Evolutionary conservation across 805 yeast genomes (phyloP).

Genomic region (Sungouiozyma ichnusensis): DNA sequence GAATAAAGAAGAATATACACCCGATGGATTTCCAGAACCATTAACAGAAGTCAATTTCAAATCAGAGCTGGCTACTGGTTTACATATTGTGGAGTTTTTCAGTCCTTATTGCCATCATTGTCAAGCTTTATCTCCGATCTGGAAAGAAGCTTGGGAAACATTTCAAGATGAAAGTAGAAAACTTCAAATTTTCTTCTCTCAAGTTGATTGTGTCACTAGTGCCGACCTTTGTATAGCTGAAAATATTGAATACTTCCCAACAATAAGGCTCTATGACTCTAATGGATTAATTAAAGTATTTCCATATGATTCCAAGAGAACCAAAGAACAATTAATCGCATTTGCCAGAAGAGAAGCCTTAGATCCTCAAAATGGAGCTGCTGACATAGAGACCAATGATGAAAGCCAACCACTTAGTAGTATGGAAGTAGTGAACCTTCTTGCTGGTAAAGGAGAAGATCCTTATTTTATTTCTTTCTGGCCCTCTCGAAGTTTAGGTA

Average conservation of each 20-base stretch:
- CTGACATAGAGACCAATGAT: constrained; percentile 14
- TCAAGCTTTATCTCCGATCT: constrained; percentile 62
- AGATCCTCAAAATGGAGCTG: constrained; percentile 29
- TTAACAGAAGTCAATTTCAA: constrained; percentile 45
- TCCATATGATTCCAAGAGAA: constrained; percentile 39
- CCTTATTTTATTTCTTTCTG: constrained; percentile 57
- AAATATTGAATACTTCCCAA: constrained; percentile 57
- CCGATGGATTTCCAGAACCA: constrained; percentile 35
- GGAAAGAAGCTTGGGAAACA: constrained; percentile 56
- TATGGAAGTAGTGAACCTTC: constrained; percentile 35
- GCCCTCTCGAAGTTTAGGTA: constrained; percentile 41
- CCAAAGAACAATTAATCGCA: constrained; percentile 37
- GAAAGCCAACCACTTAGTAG: constrained; percentile 33
- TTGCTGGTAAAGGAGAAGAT: constrained; percentile 39
- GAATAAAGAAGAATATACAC: constrained; percentile 1
- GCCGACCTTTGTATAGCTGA: constrained; percentile 78
- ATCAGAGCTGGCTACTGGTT: constrained; percentile 36
- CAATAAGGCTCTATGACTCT: constrained; percentile 59
- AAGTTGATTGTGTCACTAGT: constrained; percentile 75
- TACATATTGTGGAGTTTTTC: constrained; percentile 75
- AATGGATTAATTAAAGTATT: constrained; percentile 36
- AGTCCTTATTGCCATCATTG: constrained; percentile 91
- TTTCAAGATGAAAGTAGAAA: constrained; percentile 37
- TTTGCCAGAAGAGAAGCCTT: constrained; percentile 47
- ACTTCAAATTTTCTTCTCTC: constrained; percentile 45